A percentile compares a stretch with the other conserved stretches of the same genome.
phyloP scores from a whole-genome alignment of 1,284 basidiomycete genomes.

The Trametes polyzona region DNA sequence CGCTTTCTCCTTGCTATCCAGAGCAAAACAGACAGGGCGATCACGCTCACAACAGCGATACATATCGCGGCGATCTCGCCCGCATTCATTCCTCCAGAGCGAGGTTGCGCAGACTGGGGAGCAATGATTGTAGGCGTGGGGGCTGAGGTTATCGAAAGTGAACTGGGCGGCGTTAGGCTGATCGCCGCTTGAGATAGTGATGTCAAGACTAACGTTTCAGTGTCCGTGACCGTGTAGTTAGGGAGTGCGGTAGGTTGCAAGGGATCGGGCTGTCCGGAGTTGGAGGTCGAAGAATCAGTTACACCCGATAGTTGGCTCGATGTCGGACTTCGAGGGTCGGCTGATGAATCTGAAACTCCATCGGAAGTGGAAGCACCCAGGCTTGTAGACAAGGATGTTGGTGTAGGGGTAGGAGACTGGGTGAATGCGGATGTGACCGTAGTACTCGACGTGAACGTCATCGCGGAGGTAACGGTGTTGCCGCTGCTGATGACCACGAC shows the following conservation, averaged over 20 bases:
- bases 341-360: not conserved
- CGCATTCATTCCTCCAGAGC: not conserved
- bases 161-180: not conserved
- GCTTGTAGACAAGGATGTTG: not conserved
- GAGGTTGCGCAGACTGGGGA: not conserved
- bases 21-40: not conserved
- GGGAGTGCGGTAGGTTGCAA: not conserved
- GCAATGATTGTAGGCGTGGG: not conserved
- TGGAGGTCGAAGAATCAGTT: no score
- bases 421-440: not conserved
- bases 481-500: constrained; percentile 4
- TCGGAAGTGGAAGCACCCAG: not conserved
- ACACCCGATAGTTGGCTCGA: no score
- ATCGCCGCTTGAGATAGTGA: not conserved
- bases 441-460: constrained; percentile 4
- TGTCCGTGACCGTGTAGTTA: not conserved
- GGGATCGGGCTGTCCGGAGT: not conserved
- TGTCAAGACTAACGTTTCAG: not conserved
- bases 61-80: constrained; percentile 14
- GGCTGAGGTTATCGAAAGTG: not conserved
- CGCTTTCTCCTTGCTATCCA: constrained; percentile 3
- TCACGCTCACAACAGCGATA: not conserved
- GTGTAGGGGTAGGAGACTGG: not conserved
- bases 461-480: not conserved
- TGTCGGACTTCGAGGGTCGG: not conserved